A percentile compares a stretch with the other conserved stretches of the same genome.
These are phyloP conservation scores for Monosporascus sp. DNA, from an alignment of 2,329 filamentous ascomycete species.

Conservation along the genomic window DNA sequence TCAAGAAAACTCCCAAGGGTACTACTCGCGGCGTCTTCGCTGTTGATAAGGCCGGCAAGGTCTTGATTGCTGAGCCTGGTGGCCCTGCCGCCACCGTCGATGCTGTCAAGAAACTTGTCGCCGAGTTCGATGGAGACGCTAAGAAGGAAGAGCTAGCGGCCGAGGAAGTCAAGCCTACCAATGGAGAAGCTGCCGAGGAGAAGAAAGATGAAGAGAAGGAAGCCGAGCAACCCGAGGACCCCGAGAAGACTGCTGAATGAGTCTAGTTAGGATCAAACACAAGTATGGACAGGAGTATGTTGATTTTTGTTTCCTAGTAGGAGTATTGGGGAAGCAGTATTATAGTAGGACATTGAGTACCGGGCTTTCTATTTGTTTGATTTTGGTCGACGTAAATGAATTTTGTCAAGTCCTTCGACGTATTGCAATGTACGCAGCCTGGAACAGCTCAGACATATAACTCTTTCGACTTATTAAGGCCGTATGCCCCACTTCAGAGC, in stretches of 20 bases:
- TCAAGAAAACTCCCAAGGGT: conserved; percentile 78
- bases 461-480: too few relatives aligned
- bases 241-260: conserved; percentile 3
- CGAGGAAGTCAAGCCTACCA: conserved; percentile 17
- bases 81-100: conserved; percentile 74
- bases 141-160: conserved; percentile 17
- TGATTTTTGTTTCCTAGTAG: neutral
- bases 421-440: too few relatives aligned
- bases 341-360: too few relatives aligned
- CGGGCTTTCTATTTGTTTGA: too few relatives aligned
- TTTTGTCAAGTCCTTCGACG: too few relatives aligned
- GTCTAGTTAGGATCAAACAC: neutral
- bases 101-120: conserved; percentile 68
- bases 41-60: conserved; percentile 75
- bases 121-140: conserved; percentile 28
- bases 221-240: conserved; percentile 11
- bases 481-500: too few relatives aligned
- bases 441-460: too few relatives aligned
- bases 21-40: conserved; percentile 86
- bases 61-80: conserved; percentile 69
- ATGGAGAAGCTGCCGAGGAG: conserved; percentile 29
- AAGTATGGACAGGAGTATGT: neutral
- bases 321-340: too few relatives aligned
- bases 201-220: conserved; percentile 39
- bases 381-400: too few relatives aligned